These are phyloP conservation scores for Monosporozyma servazzii DNA, from an alignment of 805 yeast genomes.

Conservation along the genomic window DNA sequence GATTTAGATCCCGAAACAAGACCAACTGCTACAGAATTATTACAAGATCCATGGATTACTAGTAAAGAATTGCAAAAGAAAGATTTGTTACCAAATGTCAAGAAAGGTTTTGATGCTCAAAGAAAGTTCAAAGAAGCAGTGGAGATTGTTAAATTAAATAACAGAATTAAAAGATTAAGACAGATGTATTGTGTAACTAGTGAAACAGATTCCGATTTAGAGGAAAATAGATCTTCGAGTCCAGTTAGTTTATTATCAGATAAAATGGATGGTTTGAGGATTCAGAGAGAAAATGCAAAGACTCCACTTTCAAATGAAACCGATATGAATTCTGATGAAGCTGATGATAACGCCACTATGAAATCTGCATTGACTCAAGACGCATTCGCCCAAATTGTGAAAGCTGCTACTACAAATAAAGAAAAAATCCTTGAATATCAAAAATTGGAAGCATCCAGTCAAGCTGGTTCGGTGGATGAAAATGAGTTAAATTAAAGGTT, in stretches of 20 bases:
- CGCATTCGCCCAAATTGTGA: constrained; percentile 62
- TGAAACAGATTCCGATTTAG: constrained; percentile 27
- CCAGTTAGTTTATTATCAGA: background rate
- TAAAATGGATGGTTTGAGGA: background rate
- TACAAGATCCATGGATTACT: constrained; percentile 70
- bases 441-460: background rate
- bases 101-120: constrained; percentile 75
- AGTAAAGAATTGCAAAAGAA: constrained; percentile 35
- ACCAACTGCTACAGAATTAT: constrained; percentile 55
- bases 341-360: constrained; percentile 9
- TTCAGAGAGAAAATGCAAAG: background rate
- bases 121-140: constrained; percentile 76
- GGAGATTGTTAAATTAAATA: constrained; percentile 71
- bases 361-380: constrained; percentile 37
- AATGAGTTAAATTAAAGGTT: background rate
- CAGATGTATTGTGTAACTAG: constrained; percentile 44
- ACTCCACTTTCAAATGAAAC: background rate
- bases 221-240: constrained; percentile 13
- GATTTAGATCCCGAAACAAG: constrained; percentile 59
- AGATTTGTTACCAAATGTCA: constrained; percentile 74
- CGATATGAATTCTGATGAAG: background rate
- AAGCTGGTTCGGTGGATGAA: background rate
- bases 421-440: constrained; percentile 29
- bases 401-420: constrained; percentile 53
- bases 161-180: constrained; percentile 64